A percentile compares a stretch with the other conserved stretches of the same genome.
Evolutionary conservation across 257 asterid genomes (phyloP).

Genomic region (Fraxinus americana): DNA sequence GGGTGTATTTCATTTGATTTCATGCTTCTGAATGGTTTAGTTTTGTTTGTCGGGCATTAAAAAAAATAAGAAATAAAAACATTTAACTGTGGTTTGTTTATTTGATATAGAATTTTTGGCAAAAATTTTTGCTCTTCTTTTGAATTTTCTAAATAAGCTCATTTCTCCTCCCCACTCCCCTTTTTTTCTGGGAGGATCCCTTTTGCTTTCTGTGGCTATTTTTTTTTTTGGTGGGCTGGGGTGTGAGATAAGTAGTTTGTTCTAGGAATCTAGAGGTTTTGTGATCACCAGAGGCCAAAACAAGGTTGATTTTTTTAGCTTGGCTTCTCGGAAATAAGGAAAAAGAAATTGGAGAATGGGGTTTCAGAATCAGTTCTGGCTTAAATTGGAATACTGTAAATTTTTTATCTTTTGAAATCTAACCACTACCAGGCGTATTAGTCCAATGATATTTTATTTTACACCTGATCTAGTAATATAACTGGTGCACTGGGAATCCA

Average conservation of each 20-base stretch:
- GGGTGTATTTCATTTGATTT: background rate
- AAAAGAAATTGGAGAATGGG: background rate
- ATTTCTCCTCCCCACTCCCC: background rate
- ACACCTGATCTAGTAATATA: background rate
- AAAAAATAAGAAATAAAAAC: background rate
- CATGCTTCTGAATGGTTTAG: background rate
- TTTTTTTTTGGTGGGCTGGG: background rate
- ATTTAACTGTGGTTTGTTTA: background rate
- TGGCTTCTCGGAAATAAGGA: background rate
- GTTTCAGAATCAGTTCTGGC: background rate
- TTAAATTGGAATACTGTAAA: background rate
- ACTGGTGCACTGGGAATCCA: too few species aligned
- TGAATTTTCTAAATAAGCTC: too few species aligned
- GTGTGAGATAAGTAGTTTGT: background rate
- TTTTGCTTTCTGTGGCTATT: background rate
- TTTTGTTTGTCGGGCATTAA: background rate
- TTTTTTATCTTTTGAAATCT: background rate
- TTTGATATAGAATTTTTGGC: background rate
- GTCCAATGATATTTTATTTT: slow-evolving; percentile 34
- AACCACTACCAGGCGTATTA: background rate
- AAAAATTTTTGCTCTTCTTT: too few species aligned
- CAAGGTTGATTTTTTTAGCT: background rate
- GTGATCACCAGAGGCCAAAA: background rate
- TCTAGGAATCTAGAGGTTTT: background rate
- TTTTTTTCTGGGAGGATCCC: background rate